Evolutionary conservation across 1,139 yeast species (phyloP), one percentile per base, ranked within the genome.

Genomic region (Zygoascus hellenicus): DNA sequence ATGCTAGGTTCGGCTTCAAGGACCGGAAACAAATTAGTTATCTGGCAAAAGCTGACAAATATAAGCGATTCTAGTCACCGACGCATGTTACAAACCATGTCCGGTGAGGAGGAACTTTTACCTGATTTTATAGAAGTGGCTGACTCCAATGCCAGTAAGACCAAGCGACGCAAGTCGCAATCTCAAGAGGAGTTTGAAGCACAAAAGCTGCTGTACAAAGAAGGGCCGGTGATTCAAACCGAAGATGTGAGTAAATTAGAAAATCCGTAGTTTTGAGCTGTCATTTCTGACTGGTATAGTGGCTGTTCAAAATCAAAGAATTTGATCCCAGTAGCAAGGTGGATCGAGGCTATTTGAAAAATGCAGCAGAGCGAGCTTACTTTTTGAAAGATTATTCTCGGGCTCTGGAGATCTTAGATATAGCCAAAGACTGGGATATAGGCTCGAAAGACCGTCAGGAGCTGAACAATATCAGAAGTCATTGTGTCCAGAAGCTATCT

Each of bases 321-420:
- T 43, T 38, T 2, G 50, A 50, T 29, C 52, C 54, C 1, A 46
- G 33, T 5, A 54, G 48, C 31, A 63, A 61, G 38, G 54, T 62
- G 13, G 64, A 62, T 16, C 55, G 62, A 22, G 57, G 54, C 38
- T 57, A 59, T 38, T 45, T 65, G 30, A 59, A 63, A 42, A 58
- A 58, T 39, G 67, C 66, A 1, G 66, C 65, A 3, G 70, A 67
- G 46, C 51, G 65, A 26, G 66, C 64, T n/a, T 63, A 58, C 47
- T 67, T 54, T 49, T 42, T 53, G 13, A 48, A 61, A 5, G 58
- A 65, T 38, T 67, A 63, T 45, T 34, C 44, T 13, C 45, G 47
- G 42, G 66, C 63, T 0, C 46, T 60, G 17, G 56, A 54, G n/a
- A 50, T 64, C 6, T 48, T 63, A 29, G 58, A 55, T 10, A 41